Conservation (phyloP, 345 rosid species). For the Heritiera fomes region DNA sequence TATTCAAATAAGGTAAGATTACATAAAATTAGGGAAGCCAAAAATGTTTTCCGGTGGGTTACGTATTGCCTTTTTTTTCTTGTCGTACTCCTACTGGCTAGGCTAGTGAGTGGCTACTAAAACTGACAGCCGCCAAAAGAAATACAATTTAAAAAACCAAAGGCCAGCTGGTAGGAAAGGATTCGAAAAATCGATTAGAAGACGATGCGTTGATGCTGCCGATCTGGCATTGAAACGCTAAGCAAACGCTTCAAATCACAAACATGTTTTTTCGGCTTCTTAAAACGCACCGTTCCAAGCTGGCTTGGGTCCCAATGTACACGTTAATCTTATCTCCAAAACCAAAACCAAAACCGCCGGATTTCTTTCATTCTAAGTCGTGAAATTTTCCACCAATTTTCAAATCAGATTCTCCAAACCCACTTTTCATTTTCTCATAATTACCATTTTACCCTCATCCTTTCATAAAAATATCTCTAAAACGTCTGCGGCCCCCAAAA, state of each 20-base stretch:
- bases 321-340: background rate
- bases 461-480: background rate
- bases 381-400: background rate
- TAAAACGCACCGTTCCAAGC: background rate
- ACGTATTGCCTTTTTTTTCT: too few relatives aligned
- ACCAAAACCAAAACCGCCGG: background rate
- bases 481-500: background rate
- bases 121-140: background rate
- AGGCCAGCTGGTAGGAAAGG: background rate
- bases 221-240: background rate
- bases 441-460: constrained; percentile 19
- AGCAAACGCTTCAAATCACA: background rate
- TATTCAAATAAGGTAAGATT: too few relatives aligned
- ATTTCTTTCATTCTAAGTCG: background rate
- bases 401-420: background rate
- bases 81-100: too few relatives aligned
- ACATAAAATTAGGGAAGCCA: too few relatives aligned
- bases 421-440: background rate
- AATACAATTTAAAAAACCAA: background rate
- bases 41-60: too few relatives aligned
- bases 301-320: background rate
- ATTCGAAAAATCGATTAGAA: background rate
- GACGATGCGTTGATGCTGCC: background rate
- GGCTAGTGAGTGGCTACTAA: too few relatives aligned
- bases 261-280: background rate